A percentile compares a stretch with the other conserved stretches of the same genome.
phyloP scores from a whole-genome alignment of 2,329 filamentous ascomycete species.

The Aspergillus ustus region DNA sequence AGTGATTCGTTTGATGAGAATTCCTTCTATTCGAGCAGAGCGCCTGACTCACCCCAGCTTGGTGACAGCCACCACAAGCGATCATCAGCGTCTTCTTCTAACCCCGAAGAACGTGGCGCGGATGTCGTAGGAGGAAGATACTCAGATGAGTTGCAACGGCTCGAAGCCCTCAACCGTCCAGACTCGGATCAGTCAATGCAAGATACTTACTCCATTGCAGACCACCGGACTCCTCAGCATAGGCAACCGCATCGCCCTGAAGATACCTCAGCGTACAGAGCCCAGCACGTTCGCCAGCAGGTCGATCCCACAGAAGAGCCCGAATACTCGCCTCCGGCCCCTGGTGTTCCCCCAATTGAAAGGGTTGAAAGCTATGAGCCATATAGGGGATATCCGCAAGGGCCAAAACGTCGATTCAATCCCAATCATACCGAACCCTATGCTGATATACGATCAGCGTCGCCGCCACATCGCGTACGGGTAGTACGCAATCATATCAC shows the following conservation, averaged over 20 bases:
- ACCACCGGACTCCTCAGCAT: slow-evolving; percentile 37
- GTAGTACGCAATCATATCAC: slow-evolving; percentile 75
- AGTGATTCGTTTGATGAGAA: slow-evolving; percentile 90
- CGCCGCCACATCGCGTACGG: slow-evolving; percentile 57
- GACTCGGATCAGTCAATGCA: slow-evolving; percentile 44
- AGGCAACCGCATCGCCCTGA: slow-evolving; percentile 34
- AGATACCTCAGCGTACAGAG: slow-evolving; percentile 24
- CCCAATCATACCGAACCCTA: slow-evolving; percentile 41
- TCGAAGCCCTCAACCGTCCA: slow-evolving; percentile 43
- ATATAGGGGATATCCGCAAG: slow-evolving; percentile 27
- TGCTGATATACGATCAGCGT: slow-evolving; percentile 40
- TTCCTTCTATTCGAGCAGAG: slow-evolving; percentile 93
- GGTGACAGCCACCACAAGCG: slow-evolving; percentile 36
- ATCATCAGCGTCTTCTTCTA: slow-evolving; percentile 35
- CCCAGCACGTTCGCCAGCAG: slow-evolving; percentile 29
- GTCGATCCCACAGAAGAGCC: slow-evolving; percentile 49
- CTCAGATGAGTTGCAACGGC: slow-evolving; percentile 42
- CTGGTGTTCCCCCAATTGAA: slow-evolving; percentile 40
- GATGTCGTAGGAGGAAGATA: slow-evolving; percentile 40
- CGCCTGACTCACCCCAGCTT: slow-evolving; percentile 72
- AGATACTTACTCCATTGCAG: slow-evolving; percentile 46
- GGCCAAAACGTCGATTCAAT: slow-evolving; percentile 45
- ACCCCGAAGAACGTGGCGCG: slow-evolving; percentile 38
- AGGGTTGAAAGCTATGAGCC: slow-evolving; percentile 33
- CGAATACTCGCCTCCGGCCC: slow-evolving; percentile 54